phyloP scores from a whole-genome alignment of 1,139 yeast species.

The Zygosaccharomyces pseudobailii region DNA sequence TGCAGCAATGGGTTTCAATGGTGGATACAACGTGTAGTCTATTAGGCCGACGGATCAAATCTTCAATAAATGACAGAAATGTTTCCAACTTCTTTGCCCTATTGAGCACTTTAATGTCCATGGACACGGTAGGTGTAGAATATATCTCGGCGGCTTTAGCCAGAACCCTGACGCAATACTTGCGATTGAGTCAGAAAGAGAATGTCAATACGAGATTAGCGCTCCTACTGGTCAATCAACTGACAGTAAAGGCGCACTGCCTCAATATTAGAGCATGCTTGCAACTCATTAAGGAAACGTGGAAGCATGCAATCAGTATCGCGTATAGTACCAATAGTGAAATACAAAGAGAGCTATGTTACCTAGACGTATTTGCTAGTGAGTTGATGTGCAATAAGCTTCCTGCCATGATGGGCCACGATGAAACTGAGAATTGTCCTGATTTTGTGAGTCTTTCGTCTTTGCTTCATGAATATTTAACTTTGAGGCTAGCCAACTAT shows the following conservation, averaged over 20 bases:
- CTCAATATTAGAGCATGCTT: constrained; percentile 14
- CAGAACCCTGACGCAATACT: constrained; percentile 11
- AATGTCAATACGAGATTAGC: constrained; percentile 21
- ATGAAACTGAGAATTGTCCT: constrained; percentile 2
- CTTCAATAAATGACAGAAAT: constrained; percentile 17
- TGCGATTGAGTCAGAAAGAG: constrained; percentile 20
- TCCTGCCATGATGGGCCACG: constrained; percentile 20
- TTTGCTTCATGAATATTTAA: constrained; percentile 18
- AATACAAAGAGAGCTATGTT: constrained; percentile 19
- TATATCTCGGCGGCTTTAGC: constrained; percentile 14
- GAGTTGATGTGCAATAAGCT: constrained; percentile 19
- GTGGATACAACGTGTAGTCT: constrained; percentile 14
- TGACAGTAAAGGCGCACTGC: constrained; percentile 22
- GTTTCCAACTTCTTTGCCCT: constrained; percentile 21
- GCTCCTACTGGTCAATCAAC: constrained; percentile 19
- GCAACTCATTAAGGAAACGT: constrained; percentile 15
- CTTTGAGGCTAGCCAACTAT: constrained; percentile 13
- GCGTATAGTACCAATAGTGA: constrained; percentile 18
- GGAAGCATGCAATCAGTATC: constrained; percentile 18
- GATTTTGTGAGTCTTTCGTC: constrained; percentile 1
- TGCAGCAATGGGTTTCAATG: constrained; percentile 26
- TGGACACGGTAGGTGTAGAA: constrained; percentile 24
- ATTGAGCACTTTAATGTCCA: constrained; percentile 15
- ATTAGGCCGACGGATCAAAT: constrained; percentile 14
- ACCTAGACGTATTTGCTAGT: constrained; percentile 22